Evolutionary conservation across 805 yeast species (phyloP), one percentile per base, ranked within the genome.

Genomic region (Metschnikowia kofuensis): DNA sequence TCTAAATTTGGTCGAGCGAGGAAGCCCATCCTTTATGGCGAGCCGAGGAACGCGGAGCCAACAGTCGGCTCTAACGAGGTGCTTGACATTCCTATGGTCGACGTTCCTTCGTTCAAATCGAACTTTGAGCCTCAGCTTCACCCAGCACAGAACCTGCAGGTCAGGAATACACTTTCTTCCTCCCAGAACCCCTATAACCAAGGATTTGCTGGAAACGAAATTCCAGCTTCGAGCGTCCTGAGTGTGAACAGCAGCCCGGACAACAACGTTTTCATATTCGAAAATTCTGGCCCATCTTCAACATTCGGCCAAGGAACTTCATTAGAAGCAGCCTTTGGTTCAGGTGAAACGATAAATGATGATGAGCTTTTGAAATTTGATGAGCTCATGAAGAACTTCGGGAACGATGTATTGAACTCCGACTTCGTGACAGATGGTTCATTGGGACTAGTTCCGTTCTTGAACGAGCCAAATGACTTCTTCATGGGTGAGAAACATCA

Each of bases 371-470:
- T 47, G 34, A 42, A 29, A 42, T 42, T 44, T 31, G 44, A 48
- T 21, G 43, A 47, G 21, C 47, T 48, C 26, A 29, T 48, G 34
- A 66, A 65, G 35, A 63, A 65, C 51, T 50, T 68, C 21, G 58
- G 62, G 47, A 63, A 60, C 38, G 62, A 64, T 15, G 39, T 61
- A 32, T 46, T 66, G 65, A 60, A 60, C 52, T 56, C 64, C 48
- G 89, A 84, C 49, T 85, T 84, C 63, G 87, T 85, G n/a, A 89
- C 89, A 2, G 94, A 87, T 67, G 92, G 89, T 1, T 87, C 92
- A 0, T 67, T 86, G 37, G 92, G 92, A 1, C 67, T 87, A 47
- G 89, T 87, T 1, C 86, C 86, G 9, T 76, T 85, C 57, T 65
- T 86, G 48, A 49, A 54, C 26, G 59, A 53, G 44, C 50, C 50